phyloP scores from a whole-genome alignment of 768 basidiomycete species.

The Leccinum subtestaceum region DNA sequence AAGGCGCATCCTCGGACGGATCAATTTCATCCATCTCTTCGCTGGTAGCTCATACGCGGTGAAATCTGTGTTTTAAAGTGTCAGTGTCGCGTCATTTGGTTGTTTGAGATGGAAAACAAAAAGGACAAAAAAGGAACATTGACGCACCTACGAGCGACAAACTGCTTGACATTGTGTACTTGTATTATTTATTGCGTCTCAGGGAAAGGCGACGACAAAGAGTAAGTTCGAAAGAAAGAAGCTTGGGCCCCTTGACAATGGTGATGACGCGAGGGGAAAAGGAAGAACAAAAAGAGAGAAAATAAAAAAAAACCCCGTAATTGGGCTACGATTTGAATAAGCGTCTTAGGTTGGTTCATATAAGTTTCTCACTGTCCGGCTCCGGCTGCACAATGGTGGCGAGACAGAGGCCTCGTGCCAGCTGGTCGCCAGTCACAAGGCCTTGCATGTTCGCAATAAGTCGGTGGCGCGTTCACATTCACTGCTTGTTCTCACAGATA shows the following conservation, averaged over 20 bases:
- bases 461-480: background rate
- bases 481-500: conserved; percentile 5
- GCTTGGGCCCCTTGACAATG: background rate
- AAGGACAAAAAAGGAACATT: background rate
- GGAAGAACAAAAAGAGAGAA: background rate
- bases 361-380: conserved; percentile 9
- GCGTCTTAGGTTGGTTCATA: background rate
- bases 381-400: conserved; percentile 12
- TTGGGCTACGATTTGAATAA: background rate
- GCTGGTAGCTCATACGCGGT: conserved; percentile 24
- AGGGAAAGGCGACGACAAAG: background rate
- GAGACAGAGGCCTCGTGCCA: background rate
- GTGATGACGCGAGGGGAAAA: background rate
- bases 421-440: background rate
- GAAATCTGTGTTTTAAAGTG: conserved; percentile 15
- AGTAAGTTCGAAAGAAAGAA: background rate
- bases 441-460: background rate
- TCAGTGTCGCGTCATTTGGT: background rate
- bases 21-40: conserved; percentile 16
- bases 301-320: background rate
- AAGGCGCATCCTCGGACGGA: conserved; percentile 24
- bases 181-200: background rate
- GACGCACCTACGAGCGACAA: conserved; percentile 21
- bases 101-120: background rate
- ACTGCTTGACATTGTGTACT: conserved; percentile 4